Percentiles rank a stretch among this genome's conserved stretches.
phyloP scores from a whole-genome alignment of 805 yeast species.

The Zygosaccharomyces siamensis region DNA sequence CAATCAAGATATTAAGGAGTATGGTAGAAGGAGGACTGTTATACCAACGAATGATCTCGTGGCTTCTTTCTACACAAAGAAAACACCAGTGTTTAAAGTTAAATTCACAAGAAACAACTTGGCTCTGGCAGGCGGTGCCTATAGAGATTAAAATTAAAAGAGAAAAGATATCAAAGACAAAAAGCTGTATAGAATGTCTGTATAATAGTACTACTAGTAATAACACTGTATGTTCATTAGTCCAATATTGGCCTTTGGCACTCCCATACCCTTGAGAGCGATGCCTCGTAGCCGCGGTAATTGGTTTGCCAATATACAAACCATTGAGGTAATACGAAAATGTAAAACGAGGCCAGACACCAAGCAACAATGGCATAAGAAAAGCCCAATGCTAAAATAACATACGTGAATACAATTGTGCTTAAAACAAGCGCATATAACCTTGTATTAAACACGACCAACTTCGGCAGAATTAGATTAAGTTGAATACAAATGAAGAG shows the following conservation, averaged over 20 bases:
- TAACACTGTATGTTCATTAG: constrained; percentile 8
- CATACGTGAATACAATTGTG: constrained; percentile 24
- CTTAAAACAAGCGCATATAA: constrained; percentile 19
- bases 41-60: constrained; percentile 85
- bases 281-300: constrained; percentile 19
- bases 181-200: neutral
- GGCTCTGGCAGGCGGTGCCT: constrained; percentile 91
- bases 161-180: neutral
- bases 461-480: constrained; percentile 30
- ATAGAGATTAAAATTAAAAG: constrained; percentile 38
- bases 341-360: constrained; percentile 17
- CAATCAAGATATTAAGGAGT: constrained; percentile 41
- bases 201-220: neutral
- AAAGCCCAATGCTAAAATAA: constrained; percentile 23
- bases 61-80: constrained; percentile 90
- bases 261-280: constrained; percentile 23
- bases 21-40: constrained; percentile 58
- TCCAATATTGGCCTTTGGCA: constrained; percentile 20
- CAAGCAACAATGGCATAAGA: constrained; percentile 20
- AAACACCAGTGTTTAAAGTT: constrained; percentile 89
- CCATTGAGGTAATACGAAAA: constrained; percentile 25
- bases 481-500: constrained; percentile 45
- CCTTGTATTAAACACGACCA: constrained; percentile 16
- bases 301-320: constrained; percentile 32
- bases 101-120: constrained; percentile 87